Evolutionary conservation across 2,329 filamentous ascomycete genomes (phyloP), one percentile per base, ranked within the genome.

Genomic region (Thermoascus crustaceus): DNA sequence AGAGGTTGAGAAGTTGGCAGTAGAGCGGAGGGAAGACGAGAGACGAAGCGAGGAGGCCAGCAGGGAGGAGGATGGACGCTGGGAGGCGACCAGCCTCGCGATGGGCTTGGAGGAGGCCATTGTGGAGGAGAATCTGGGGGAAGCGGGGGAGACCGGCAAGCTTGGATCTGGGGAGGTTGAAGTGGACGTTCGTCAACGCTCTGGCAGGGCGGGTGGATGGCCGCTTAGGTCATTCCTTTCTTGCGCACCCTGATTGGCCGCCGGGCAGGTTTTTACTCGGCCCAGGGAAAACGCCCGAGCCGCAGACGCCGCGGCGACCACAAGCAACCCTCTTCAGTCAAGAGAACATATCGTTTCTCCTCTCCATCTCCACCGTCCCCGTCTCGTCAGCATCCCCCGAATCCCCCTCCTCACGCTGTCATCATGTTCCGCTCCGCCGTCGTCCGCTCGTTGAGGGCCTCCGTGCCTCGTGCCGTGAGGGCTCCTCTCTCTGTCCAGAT

Each of bases 401-500:
- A n/a, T 38, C 31, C 32, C 42, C 32, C 37, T 37, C 31, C 41
- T 40, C 35, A 34, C 27, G 37, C 24, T 32, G 45, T 53, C 69
- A 78, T 55, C 48, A 96, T 96, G 89, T 87, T 95, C 75, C 85
- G 89, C 71, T 79, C 84, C 66, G 80, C 84, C 60, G 67, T 91
- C 64, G 72, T 89, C 71, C 83, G 83, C 68, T 82, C 84, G 58
- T 77, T 82, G 63, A 72, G 78, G 59, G 67, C 67, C 45, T 66
- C 68, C 48, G 57, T 60, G 40, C 64, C 71, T 50, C 67, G 70
- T 53, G 60, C 64, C 47, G 65, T 72, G 58, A 66, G 71, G 60
- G 61, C 64, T 61, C 65, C 73, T 61, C 72, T 76, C 63, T 72
- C 76, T 57, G 72, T 76, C 60, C 61, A 64, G 67, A 73, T 62